Base-by-base conservation (phyloP, 1,284 basidiomycete genomes). In the Somion occarium region DNA sequence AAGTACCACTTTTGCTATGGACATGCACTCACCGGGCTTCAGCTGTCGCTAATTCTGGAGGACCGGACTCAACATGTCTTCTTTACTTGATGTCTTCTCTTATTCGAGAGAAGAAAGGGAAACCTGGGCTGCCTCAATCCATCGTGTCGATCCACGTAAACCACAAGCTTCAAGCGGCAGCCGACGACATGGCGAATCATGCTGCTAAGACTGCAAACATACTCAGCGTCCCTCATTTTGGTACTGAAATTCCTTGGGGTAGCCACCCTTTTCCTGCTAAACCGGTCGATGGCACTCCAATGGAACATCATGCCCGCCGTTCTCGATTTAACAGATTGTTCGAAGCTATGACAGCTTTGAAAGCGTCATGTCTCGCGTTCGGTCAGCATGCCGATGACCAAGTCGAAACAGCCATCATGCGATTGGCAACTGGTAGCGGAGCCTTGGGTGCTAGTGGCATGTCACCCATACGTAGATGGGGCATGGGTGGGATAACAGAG, bases 311-410 rank as follows among this genome's bases (percentile, higher is more conserved):
- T 15, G 83, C 83, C 2, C 78, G 89, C 11, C 61, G 68, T 1
- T 83, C 79, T 19, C 76, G 88, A 23, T 82, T 83, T 57, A 69
- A 71, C 44, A 50, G 75, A 3, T 61, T 91, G 26, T 80, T 85
- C 56, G 53, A 72, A 5, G 67, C 59, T 0, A 77, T 90, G 78
- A 63, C 62, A 2, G 53, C 57, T 1, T 53, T 64, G 0, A 60
- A 70, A 0, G 64, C 73, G 2, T 57, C 70, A 18, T 63, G 73
- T 12, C 62, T 89, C 49, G 84, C 83, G 1, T 75, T 84, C 46
- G 88, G 78, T 0, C 88, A 91, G 57, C 88, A 91, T 59, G 75
- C 76, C 2, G 88, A 91, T 60, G 88, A 91, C 60, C 88, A 91
- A 60, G 75, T 89, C 5, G 88, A 91, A 64, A 91, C 88, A 0